Conservation (phyloP, 192 early-diverging fungal genomes). For the Obelidium mucronatum region DNA sequence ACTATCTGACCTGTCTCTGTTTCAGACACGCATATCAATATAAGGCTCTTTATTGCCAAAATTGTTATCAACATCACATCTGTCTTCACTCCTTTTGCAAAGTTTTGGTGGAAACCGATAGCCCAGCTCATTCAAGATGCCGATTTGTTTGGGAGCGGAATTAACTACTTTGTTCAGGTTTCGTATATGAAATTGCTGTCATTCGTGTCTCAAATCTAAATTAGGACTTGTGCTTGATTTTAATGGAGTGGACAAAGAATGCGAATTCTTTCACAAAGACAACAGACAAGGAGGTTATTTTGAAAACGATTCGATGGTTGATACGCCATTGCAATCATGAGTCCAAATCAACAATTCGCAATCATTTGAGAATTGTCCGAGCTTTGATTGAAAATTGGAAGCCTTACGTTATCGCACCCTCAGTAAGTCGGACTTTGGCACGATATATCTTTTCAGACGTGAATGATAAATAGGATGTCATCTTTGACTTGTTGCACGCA, state of each 20-base stretch:
- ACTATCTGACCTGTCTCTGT: background rate
- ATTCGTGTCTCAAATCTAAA: background rate
- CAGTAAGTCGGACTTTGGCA: conserved; percentile 49
- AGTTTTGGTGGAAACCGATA: conserved; percentile 66
- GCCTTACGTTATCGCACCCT: conserved; percentile 64
- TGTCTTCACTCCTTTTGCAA: conserved; percentile 66
- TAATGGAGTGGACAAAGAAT: conserved; percentile 70
- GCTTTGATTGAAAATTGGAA: conserved; percentile 72
- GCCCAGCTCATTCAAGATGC: conserved; percentile 62
- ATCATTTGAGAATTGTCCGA: conserved; percentile 67
- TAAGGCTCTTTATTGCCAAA: conserved; percentile 70
- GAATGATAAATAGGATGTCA: conserved; percentile 36
- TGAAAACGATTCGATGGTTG: conserved; percentile 28
- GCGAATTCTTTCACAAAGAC: conserved; percentile 37
- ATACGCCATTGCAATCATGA: conserved; percentile 29
- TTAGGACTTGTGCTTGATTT: conserved; percentile 70
- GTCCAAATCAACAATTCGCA: conserved; percentile 43
- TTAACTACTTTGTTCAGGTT: conserved; percentile 78
- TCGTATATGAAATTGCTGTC: background rate
- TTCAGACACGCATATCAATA: conserved; percentile 60
- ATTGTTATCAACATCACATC: conserved; percentile 70
- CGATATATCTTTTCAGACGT: too few relatives aligned
- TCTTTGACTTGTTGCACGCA: conserved; percentile 29
- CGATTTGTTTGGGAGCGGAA: conserved; percentile 58
- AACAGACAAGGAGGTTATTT: conserved; percentile 9